Evolutionary conservation across 2,329 filamentous ascomycete species (phyloP).

Genomic region (Paraconiothyrium brasiliense): DNA sequence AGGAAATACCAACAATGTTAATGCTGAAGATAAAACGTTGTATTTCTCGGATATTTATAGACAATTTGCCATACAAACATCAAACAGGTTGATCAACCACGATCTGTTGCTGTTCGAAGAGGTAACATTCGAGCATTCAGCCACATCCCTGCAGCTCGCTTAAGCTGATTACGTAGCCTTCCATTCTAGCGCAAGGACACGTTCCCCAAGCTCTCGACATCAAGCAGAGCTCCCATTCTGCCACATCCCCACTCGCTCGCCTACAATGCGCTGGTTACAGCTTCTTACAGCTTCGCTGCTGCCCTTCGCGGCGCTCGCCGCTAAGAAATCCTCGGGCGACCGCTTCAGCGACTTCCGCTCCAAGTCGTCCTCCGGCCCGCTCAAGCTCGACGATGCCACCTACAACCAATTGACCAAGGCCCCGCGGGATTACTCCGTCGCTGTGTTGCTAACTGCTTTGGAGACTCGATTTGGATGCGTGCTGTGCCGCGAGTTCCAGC

Average conservation of each 20-base stretch:
- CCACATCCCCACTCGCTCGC: slow-evolving; percentile 31
- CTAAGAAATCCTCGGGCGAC: slow-evolving; percentile 70
- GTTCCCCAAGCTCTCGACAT: slow-evolving; percentile 30
- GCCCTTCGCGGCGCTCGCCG: slow-evolving; percentile 67
- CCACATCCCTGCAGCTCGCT: slow-evolving; percentile 21
- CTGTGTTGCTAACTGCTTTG: slow-evolving; percentile 85
- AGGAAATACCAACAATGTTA: background rate
- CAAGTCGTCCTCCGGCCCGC: slow-evolving; percentile 71
- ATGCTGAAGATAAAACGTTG: background rate
- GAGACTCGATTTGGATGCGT: slow-evolving; percentile 85
- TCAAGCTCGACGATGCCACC: slow-evolving; percentile 79
- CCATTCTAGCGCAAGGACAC: slow-evolving; percentile 38
- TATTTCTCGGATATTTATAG: background rate
- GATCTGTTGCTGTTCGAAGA: background rate
- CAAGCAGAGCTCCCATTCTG: slow-evolving; percentile 34
- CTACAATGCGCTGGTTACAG: slow-evolving; percentile 72
- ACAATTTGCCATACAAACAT: background rate
- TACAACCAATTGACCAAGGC: slow-evolving; percentile 79
- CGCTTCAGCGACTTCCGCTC: slow-evolving; percentile 76
- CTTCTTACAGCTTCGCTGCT: slow-evolving; percentile 71
- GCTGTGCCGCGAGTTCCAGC: slow-evolving; percentile 89
- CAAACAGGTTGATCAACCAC: background rate
- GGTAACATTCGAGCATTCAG: background rate
- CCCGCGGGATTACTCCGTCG: slow-evolving; percentile 84
- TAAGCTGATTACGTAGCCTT: slow-evolving; percentile 41